Percentiles rank a stretch among this genome's conserved stretches.
phyloP scores from a whole-genome alignment of 2,329 filamentous ascomycete species.

The Colletotrichum sojae region DNA sequence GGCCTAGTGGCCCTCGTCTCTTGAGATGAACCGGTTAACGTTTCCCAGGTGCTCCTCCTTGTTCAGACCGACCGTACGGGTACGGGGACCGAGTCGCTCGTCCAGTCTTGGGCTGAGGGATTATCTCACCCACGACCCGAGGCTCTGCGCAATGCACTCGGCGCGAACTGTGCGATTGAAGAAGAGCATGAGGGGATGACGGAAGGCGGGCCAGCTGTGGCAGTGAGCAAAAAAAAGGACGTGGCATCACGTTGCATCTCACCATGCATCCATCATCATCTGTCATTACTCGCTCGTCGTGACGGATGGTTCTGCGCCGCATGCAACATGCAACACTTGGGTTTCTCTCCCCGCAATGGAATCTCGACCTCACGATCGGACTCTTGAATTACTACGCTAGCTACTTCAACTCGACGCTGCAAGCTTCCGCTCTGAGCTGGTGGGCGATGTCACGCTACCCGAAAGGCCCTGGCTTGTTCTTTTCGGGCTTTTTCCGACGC shows the following conservation, averaged over 20 bases:
- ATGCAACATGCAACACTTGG: background rate
- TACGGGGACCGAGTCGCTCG: background rate
- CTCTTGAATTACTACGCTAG: background rate
- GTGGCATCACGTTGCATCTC: constrained; percentile 12
- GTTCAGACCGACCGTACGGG: background rate
- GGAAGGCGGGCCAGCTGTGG: background rate
- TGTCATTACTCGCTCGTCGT: constrained; percentile 11
- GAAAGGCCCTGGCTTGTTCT: background rate
- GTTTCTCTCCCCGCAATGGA: background rate
- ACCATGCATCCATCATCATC: constrained; percentile 4
- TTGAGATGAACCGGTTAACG: constrained; percentile 24
- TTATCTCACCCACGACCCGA: background rate
- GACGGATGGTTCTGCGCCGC: constrained; percentile 9
- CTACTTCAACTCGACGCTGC: background rate
- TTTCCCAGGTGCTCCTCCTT: constrained; percentile 12
- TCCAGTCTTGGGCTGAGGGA: background rate
- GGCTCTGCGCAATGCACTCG: constrained; percentile 19
- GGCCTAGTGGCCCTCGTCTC: background rate
- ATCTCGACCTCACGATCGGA: background rate
- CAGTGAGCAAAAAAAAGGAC: background rate
- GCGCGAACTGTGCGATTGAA: constrained; percentile 10
- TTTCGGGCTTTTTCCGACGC: background rate
- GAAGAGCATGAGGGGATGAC: background rate
- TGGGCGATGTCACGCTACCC: background rate
- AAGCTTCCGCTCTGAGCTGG: background rate